phyloP scores from a whole-genome alignment of 2,329 filamentous ascomycete genomes.

The Paecilomyces dactylethromorphus region DNA sequence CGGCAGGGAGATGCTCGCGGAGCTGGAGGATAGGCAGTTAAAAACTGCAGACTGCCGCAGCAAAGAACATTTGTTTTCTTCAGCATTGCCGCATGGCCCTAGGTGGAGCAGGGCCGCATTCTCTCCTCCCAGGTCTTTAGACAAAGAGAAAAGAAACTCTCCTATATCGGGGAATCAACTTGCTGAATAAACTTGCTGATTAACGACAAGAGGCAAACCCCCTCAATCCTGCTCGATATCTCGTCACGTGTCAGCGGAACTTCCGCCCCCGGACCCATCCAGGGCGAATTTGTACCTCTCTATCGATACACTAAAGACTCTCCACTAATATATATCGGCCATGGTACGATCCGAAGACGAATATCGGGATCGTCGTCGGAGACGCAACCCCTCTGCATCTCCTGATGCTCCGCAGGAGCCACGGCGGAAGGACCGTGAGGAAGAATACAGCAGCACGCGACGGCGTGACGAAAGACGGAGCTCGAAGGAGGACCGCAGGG shows the following conservation, averaged over 20 bases:
- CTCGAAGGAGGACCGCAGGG: slow-evolving; percentile 18
- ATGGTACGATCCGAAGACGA: slow-evolving; percentile 22
- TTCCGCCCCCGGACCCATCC: neutral
- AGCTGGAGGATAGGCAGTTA: slow-evolving; percentile 18
- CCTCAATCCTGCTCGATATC: neutral
- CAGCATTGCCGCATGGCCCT: slow-evolving; percentile 38
- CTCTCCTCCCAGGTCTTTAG: neutral
- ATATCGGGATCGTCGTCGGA: slow-evolving; percentile 13
- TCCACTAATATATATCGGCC: neutral
- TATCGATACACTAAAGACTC: neutral
- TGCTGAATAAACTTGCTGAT: neutral
- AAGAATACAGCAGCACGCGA: slow-evolving; percentile 15
- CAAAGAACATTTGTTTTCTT: slow-evolving; percentile 39
- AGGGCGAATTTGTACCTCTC: neutral
- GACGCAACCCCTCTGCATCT: slow-evolving; percentile 13
- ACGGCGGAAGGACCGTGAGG: slow-evolving; percentile 13
- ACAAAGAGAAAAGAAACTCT: neutral
- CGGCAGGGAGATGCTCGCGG: slow-evolving; percentile 21
- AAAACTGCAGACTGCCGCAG: slow-evolving; percentile 30
- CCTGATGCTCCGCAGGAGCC: slow-evolving; percentile 14
- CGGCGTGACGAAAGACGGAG: slow-evolving; percentile 19
- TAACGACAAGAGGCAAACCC: neutral
- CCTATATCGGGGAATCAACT: neutral
- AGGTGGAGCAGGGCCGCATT: slow-evolving; percentile 7
- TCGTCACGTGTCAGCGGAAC: neutral